A percentile compares a stretch with the other conserved stretches of the same genome.
Evolutionary conservation across 2,329 filamentous ascomycete species (phyloP).

Genomic region (Neodidymelliopsis sp.): DNA sequence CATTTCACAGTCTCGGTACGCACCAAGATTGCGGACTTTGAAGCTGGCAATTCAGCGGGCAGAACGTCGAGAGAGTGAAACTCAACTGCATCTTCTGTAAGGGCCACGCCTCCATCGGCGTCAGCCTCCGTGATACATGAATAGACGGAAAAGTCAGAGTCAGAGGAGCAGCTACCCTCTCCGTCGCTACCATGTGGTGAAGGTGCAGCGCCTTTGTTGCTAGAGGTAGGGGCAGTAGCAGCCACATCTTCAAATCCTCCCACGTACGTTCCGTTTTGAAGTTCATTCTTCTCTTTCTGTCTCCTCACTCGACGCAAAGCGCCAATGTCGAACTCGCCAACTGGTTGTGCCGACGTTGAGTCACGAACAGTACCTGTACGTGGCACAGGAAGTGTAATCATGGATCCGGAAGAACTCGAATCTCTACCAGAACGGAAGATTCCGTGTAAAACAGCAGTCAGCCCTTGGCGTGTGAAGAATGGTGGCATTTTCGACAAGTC

Average conservation of each 20-base stretch:
- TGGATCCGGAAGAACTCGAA: conserved; percentile 42
- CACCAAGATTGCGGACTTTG: conserved; percentile 7
- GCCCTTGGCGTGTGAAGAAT: conserved; percentile 31
- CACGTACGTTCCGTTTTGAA: conserved; percentile 26
- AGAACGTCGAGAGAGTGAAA: conserved; percentile 51
- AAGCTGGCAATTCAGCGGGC: conserved; percentile 1
- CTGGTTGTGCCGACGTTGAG: conserved; percentile 5
- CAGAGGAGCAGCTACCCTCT: conserved; percentile 16
- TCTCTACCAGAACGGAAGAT: conserved; percentile 40
- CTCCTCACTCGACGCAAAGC: conserved; percentile 34
- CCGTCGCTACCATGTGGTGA: background rate
- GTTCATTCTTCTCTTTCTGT: conserved; percentile 36
- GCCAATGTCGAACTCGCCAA: conserved; percentile 38
- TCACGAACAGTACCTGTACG: conserved; percentile 36
- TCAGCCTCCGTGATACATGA: conserved; percentile 48
- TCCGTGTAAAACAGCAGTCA: conserved; percentile 39
- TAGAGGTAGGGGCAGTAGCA: background rate
- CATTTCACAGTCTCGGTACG: conserved; percentile 2
- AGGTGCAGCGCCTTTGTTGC: background rate
- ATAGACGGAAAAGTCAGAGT: conserved; percentile 33
- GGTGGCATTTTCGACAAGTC: conserved; percentile 25
- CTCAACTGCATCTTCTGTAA: conserved; percentile 65
- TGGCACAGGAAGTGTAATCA: conserved; percentile 43
- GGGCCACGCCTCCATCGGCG: conserved; percentile 61
- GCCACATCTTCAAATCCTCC: conserved; percentile 26